Base-by-base conservation (phyloP, 495 filamentous ascomycete genomes). In the Beverwykella pulmonaria region DNA sequence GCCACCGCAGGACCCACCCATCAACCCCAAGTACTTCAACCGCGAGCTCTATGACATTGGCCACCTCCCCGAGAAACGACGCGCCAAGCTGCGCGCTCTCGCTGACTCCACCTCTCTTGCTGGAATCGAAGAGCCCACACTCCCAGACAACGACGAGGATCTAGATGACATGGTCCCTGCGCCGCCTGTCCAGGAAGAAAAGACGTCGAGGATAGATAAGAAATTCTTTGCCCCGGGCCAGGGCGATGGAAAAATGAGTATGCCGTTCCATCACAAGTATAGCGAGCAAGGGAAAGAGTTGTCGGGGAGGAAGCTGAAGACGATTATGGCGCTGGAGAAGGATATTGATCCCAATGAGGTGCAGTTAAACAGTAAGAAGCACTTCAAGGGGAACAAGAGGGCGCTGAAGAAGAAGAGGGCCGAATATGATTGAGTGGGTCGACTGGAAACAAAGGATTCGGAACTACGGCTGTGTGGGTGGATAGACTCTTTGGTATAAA, bases 221-320 rank as follows among this genome's bases (percentile, higher is more conserved):
- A 83, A 83, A 29, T 99, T 97, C 81, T 99, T 99, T 77, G 88
- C 83, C 8, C 80, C 85, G 14, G 83, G 81, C 0, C 80, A 84
- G 27, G 80, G 83, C 17, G 82, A 78, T 62, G 83, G 82, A 4
- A 88, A 91, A 74, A n/a, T 96, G 46, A 86, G 75, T 15, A 87
- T 89, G 80, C 92, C 92, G 1, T 98, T 97, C 79, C 90, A 90
- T 71, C 80, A 90, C 74, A 87, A 91, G 73, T 93, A 96, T 74
- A 87, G 87, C n/a, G 84, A 92, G 76, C 92, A 95, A 68, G 92
- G 92, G 26, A 92, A 90, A 79, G 79, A 87, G 36, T 78, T 95
- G 29, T 90, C 82, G 30, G 92, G 93, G 7, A 82, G 94, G 48
- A 99, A 99, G 77, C 82, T 92, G 71, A 87, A 88, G 72, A 81